A percentile compares a stretch with the other conserved stretches of the same genome.
phyloP scores from a whole-genome alignment of 805 yeast species.

The Myxozyma nipponensis region DNA sequence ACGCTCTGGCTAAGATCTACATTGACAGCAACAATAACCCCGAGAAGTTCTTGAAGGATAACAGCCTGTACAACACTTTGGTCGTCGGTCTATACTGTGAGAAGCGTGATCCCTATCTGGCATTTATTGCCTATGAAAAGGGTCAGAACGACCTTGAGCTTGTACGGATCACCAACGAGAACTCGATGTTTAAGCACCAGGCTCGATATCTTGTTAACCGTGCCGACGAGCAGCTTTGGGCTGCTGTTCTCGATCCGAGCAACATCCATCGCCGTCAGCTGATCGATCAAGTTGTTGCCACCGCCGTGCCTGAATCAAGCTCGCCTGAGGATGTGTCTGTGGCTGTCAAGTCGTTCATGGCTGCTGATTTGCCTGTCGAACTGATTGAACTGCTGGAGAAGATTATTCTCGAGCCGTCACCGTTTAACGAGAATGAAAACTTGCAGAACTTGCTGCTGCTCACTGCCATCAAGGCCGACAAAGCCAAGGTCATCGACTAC shows the following conservation, averaged over 20 bases:
- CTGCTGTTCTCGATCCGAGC: slow-evolving; percentile 65
- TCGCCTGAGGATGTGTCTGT: slow-evolving; percentile 92
- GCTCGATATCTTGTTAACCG: slow-evolving; percentile 90
- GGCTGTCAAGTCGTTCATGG: slow-evolving; percentile 95
- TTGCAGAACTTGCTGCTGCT: slow-evolving; percentile 87
- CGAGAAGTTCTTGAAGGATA: slow-evolving; percentile 91
- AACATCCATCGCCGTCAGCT: slow-evolving; percentile 86
- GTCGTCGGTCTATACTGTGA: slow-evolving; percentile 98
- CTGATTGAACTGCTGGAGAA: slow-evolving; percentile 92
- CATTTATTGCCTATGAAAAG: slow-evolving; percentile 94
- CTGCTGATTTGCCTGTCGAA: slow-evolving; percentile 86
- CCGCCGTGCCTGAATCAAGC: slow-evolving; percentile 90
- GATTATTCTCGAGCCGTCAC: slow-evolving; percentile 94
- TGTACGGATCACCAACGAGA: slow-evolving; percentile 89
- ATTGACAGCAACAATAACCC: slow-evolving; percentile 97
- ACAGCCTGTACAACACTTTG: slow-evolving; percentile 82
- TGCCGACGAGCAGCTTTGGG: slow-evolving; percentile 84
- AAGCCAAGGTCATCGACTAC: slow-evolving; percentile 74
- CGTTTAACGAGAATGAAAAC: slow-evolving; percentile 92
- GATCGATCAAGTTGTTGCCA: slow-evolving; percentile 89
- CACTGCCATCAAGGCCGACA: slow-evolving; percentile 95
- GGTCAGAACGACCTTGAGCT: slow-evolving; percentile 90
- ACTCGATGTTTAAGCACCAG: slow-evolving; percentile 97
- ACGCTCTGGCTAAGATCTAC: slow-evolving; percentile 94
- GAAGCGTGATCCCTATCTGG: slow-evolving; percentile 97